Evolutionary conservation across 2,329 filamentous ascomycete species (phyloP), one percentile per base, ranked within the genome.

Genomic region (Cryphonectria parasitica): DNA sequence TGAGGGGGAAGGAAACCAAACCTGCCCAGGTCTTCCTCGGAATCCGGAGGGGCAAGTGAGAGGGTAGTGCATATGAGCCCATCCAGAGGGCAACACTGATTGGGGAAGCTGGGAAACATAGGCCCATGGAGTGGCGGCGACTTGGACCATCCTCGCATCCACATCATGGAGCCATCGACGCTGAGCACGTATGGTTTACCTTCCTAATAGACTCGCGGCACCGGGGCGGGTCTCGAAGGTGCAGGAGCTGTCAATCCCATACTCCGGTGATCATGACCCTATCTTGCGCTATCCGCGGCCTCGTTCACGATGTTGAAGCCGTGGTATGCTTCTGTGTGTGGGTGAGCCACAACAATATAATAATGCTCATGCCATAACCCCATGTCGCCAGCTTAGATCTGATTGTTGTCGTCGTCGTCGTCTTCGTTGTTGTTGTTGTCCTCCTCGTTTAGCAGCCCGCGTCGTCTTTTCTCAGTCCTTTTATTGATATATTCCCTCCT

Each of bases 111-210:
- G 61, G 31, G 19, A 54, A n/a, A 15, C 19, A 13, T 4, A n/a
- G 28, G 31, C 45, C 31, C 34, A 34, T 66, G 31, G 13, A 7
- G 19, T 7, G 54, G 19, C 45, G 64, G 64, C 34, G 31, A 58
- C 54, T 31, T 36, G 10, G n/a, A 19, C 34, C 54, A 43, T 66
- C 5, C n/a, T 58, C 22, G 64, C 64, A 43, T 58, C 52, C 54
- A 58, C 64, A 22, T 31, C 11, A 43, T 43, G 39, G 64, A 31
- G 31, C 64, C 64, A 60, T n/a, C 49, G 2, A 25, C 3, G 31
- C n/a, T 58, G n/a, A 58, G 52, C 64, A 66, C 64, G 52, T 66
- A 52, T n/a, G 52, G 7, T 17, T 58, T n/a, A 66, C 64, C 64
- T 66, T 43, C 64, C 64, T 66, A 66, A 66, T 43, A 41, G 25